These are phyloP conservation scores for Neurospora terricola DNA, from an alignment of 495 filamentous ascomycete genomes.

Conservation along the genomic window DNA sequence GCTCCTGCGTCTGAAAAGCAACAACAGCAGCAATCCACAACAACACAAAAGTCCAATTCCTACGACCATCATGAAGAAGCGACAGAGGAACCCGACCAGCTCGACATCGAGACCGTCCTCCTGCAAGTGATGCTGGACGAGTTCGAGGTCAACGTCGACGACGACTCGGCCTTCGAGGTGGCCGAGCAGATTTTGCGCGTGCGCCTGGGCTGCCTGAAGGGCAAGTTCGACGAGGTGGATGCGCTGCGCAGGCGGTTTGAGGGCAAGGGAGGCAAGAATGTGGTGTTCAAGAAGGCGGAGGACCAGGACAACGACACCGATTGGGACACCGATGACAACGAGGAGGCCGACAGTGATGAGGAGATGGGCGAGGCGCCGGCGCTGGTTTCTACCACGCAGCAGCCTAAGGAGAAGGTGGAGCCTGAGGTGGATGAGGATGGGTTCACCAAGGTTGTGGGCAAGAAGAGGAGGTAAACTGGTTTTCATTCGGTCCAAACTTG, in stretches of 20 bases:
- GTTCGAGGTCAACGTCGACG: conserved; percentile 84
- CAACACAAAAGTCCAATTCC: not conserved
- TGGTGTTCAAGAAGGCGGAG: conserved; percentile 49
- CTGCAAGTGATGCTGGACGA: conserved; percentile 90
- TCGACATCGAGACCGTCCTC: conserved; percentile 73
- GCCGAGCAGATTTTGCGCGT: conserved; percentile 62
- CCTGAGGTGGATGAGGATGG: conserved; percentile 89
- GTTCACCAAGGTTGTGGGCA: conserved; percentile 78
- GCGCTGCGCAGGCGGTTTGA: conserved; percentile 58
- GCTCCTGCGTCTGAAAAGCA: conserved; percentile 10
- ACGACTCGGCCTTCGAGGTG: conserved; percentile 69
- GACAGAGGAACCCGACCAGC: conserved; percentile 56
- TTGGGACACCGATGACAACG: conserved; percentile 40
- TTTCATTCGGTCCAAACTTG: not conserved
- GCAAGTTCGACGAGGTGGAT: conserved; percentile 59
- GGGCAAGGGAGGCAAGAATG: conserved; percentile 32
- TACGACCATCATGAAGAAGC: not conserved
- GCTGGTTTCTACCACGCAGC: conserved; percentile 36
- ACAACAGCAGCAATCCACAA: not conserved
- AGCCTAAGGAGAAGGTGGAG: conserved; percentile 48
- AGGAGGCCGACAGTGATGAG: conserved; percentile 24
- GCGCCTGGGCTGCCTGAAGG: conserved; percentile 47
- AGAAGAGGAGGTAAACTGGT: conserved; percentile 45
- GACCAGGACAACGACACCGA: conserved; percentile 52
- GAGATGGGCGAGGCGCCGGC: conserved; percentile 69